Percentiles rank a stretch among this genome's conserved stretches.
phyloP scores from a whole-genome alignment of 257 asterid species.

The Striga asiatica region DNA sequence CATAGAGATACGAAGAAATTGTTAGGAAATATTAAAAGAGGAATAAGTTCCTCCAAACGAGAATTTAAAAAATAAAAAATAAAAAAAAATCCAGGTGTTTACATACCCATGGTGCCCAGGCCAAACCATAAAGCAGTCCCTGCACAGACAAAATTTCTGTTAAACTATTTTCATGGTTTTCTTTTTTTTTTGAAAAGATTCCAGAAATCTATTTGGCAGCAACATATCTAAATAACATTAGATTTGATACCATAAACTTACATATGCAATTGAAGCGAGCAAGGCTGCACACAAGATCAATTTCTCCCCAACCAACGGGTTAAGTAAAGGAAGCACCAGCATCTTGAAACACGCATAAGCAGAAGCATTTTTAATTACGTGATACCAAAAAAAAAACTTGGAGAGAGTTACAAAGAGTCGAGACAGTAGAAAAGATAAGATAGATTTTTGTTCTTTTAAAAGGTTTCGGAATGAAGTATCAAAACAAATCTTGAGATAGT shows the following conservation, averaged over 20 bases:
- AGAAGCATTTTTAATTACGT: not conserved
- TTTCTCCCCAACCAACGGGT: constrained; percentile 78
- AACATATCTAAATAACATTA: not conserved
- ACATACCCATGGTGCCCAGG: constrained; percentile 96
- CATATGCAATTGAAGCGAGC: constrained; percentile 63
- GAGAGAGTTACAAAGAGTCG: too few relatives aligned
- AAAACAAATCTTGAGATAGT: not conserved
- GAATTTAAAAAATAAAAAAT: not conserved
- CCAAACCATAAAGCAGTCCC: constrained; percentile 87
- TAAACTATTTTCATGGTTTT: constrained; percentile 13
- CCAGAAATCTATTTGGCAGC: not conserved
- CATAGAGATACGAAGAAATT: too few relatives aligned
- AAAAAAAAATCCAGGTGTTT: not conserved
- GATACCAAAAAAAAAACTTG: too few relatives aligned
- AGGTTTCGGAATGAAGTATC: too few relatives aligned
- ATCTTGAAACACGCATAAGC: constrained; percentile 36
- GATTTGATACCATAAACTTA: constrained; percentile 38
- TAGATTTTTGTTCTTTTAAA: too few relatives aligned
- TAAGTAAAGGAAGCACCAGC: constrained; percentile 69
- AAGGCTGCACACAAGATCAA: constrained; percentile 63
- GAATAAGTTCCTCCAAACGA: not conserved
- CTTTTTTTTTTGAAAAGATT: not conserved
- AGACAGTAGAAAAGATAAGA: too few relatives aligned
- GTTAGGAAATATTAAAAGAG: too few relatives aligned
- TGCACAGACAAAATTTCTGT: constrained; percentile 23